Evolutionary conservation across 2,329 filamentous ascomycete genomes (phyloP), one percentile per base, ranked within the genome.

Genomic region (Colletotrichum cereale): DNA sequence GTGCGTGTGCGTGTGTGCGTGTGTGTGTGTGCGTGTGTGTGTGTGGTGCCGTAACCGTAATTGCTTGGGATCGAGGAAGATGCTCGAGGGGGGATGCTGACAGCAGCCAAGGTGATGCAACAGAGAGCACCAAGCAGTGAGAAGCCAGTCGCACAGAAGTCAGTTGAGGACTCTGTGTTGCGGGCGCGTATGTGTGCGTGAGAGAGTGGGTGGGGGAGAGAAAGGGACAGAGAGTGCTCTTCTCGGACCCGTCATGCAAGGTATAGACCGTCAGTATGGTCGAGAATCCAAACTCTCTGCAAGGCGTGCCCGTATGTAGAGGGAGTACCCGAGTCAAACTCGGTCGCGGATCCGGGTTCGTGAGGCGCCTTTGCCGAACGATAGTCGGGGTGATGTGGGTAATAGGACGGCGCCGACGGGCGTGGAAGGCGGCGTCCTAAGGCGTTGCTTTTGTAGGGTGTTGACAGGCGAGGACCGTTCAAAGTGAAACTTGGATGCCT

Each of bases 61-160:
- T 16, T 62, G 48, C 62, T 56, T 70, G 55, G 55, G 62, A 48
- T 70, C 62, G 48, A 44, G 42, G 42, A 40, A 60, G 16, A 55
- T 18, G 62, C 61, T 70, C 47, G 55, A 60, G 44, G n/a, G 26
- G 57, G 24, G 16, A 26, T 40, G 60, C 47, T 52, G 61, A 52
- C 24, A 63, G 21, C 26, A 42, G 34, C 47, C 40, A 44, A 44
- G 29, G n/a, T 36, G 34, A 62, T 50, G 58, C 44, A 5, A 60
- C 64, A 26, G 26, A 66, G 34, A 63, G 29, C 48, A 66, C 40
- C 34, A 42, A 64, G 60, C 24, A 34, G 48, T 48, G 55, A 24
- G 36, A 26, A 55, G 21, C 65, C 64, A 40, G 48, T 29, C 12
- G 50, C 47, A 29, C 26, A n/a, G 29, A 40, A 34, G 40, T 38